Conservation (phyloP, 352 stramenopile species). For the Thraustochytrium sp. region DNA sequence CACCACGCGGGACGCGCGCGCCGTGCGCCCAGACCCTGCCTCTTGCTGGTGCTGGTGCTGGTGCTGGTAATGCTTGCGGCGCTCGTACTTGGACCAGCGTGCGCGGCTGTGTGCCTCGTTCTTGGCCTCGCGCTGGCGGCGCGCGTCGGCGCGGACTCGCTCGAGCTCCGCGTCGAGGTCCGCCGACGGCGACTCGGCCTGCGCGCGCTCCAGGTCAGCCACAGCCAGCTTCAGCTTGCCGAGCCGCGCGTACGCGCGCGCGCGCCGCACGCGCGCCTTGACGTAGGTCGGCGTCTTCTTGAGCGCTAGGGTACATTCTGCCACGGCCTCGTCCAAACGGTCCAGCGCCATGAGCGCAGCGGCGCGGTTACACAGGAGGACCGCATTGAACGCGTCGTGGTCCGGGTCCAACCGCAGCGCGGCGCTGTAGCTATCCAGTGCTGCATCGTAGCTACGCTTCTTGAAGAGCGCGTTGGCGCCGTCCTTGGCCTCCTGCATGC, state of each 20-base stretch:
- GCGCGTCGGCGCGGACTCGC: background rate
- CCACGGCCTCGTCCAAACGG: background rate
- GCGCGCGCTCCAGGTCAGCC: background rate
- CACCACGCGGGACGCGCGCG: too few species aligned
- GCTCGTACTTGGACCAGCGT: constrained; percentile 28
- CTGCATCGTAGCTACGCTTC: background rate
- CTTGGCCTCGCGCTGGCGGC: constrained; percentile 28
- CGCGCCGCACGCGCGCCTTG: constrained; percentile 15
- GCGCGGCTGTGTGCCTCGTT: background rate
- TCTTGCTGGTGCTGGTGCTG: background rate
- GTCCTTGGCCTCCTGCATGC: background rate
- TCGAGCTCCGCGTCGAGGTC: background rate
- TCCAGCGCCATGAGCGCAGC: constrained; percentile 25
- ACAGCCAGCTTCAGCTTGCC: background rate
- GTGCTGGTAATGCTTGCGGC: background rate
- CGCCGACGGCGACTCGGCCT: background rate
- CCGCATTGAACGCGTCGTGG: constrained; percentile 24
- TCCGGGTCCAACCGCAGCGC: constrained; percentile 2
- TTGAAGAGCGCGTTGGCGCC: constrained; percentile 12
- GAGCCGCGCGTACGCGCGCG: constrained; percentile 5
- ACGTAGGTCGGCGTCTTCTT: background rate
- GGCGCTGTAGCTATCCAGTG: background rate
- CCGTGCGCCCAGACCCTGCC: background rate
- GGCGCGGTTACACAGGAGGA: constrained; percentile 27
- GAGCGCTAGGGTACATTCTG: background rate